These are phyloP conservation scores for Exophiala aquamarina DNA, from an alignment of 2,329 filamentous ascomycete species.

Conservation along the genomic window DNA sequence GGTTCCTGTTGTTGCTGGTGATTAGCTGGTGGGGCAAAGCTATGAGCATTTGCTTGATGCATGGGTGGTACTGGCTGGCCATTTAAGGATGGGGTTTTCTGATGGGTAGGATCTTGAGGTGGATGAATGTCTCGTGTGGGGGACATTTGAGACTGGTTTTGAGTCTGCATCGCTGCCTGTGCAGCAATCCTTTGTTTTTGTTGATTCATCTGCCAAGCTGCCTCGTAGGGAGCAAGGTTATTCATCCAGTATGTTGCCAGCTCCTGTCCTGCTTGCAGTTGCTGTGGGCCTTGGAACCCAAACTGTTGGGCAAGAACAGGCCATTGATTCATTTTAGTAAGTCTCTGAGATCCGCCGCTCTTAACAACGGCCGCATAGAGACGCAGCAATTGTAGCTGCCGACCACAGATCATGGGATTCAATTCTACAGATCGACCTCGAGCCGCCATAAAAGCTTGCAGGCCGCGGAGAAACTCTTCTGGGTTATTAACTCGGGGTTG, in stretches of 20 bases:
- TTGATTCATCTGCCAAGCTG: constrained; percentile 44
- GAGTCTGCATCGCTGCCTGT: constrained; percentile 41
- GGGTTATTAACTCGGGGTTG: constrained; percentile 43
- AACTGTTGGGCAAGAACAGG: constrained; percentile 66
- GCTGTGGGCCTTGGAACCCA: constrained; percentile 60
- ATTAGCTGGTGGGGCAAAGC: constrained; percentile 31
- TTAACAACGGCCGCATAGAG: constrained; percentile 78
- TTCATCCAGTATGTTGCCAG: constrained; percentile 75
- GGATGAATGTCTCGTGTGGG: constrained; percentile 36
- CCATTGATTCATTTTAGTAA: constrained; percentile 73
- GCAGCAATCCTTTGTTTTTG: constrained; percentile 43
- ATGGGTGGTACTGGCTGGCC: constrained; percentile 26
- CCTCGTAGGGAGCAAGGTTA: constrained; percentile 71
- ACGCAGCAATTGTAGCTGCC: constrained; percentile 70
- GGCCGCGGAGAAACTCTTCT: constrained; percentile 72
- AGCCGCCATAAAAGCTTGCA: constrained; percentile 74
- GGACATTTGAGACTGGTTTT: constrained; percentile 40
- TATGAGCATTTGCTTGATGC: constrained; percentile 34
- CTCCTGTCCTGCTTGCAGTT: constrained; percentile 67
- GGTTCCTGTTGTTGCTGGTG: constrained; percentile 30
- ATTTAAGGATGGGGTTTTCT: constrained; percentile 27
- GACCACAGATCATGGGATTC: constrained; percentile 71
- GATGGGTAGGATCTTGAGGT: constrained; percentile 31
- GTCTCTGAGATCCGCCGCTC: constrained; percentile 72
- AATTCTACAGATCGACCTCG: constrained; percentile 72